Evolutionary conservation across 768 basidiomycete genomes (phyloP), one percentile per base, ranked within the genome.

Genomic region (Serendipita sp.): DNA sequence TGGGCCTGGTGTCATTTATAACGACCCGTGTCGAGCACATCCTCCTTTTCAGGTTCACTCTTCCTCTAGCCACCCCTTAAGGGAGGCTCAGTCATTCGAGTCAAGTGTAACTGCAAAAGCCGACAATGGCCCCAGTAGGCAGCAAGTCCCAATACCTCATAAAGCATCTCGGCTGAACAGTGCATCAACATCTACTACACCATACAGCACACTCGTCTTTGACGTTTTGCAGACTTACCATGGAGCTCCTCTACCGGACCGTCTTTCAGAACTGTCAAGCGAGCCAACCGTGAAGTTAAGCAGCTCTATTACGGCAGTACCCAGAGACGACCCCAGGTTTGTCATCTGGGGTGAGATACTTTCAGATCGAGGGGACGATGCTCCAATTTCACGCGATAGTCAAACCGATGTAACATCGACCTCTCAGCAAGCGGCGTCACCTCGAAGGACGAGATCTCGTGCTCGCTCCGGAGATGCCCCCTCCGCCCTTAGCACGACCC

Each of bases 81-180:
- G 88, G 24, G 85, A 85, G 70, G 87, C 90, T 84, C 88, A 90
- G 66, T 88, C 86, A 0, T 92, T 91, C 69, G 90, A 92, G 66
- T 90, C 88, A 3, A 83, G 83, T 0, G 71, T 86, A 41, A 92
- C 90, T 0, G 88, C 86, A 0, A 79, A 82, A 24, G 63, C 67
- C 24, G 61, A 64, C 3, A 13, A 28, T 30, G n/a, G 20, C 42
- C 63, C 34, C n/a, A 42, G 11, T 17, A 34, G 17, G 17, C 34
- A 42, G 13, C 28, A 33, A 20, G 22, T 60, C 38, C 24, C 64
- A 30, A 61, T 64, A 14, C 17, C 61, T n/a, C 50, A 51, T 44
- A 38, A 66, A 56, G 62, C 66, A 61, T 68, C 72, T 42, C 65
- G 65, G 13, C 69, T 72, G 38, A 68, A 70, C 13, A 72, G 74